Evolutionary conservation across 345 rosid species (phyloP), one percentile per base, ranked within the genome.

Genomic region (Excoecaria cochinchinensis): DNA sequence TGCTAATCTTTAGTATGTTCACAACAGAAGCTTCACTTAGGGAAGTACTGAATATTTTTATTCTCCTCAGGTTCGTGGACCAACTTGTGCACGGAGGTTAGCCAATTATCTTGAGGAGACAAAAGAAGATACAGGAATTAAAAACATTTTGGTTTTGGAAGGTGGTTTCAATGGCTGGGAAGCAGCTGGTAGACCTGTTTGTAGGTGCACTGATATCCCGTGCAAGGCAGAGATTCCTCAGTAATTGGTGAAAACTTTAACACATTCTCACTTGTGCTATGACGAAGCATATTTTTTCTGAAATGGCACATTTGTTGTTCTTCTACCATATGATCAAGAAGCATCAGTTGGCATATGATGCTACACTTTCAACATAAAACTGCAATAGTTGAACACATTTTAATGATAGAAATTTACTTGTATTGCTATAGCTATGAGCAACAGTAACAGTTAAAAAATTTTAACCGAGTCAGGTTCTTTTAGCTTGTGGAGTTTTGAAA

Each of bases 151-250:
- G 79, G 87, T 92, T 36, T 79, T 94, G 77, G 96, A 94, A 60
- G 90, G 88, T 0, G 98, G 97, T 76, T 94, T 87, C 81, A 92
- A 92, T 71, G 97, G 94, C 25, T 92, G 97, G 97, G 93, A 89
- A 86, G 87, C 95, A 79, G 84, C 97, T 69, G 97, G 97, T 12
- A 85, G 78, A 80, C 97, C 97, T 19, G 87, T 90, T 70, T 95
- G 99, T 71, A 92, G 83, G 72, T 95, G 97, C 84, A 83, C 81
- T 4, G 88, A 86, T 3, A 12, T 77, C 58, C 91, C 97, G 4
- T 95, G 97, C 78, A 90, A 90, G 83, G 89, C 76, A 14, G 85
- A 80, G 56, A 71, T 74, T 73, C 70, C 81, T 38, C 38, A 62
- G 64, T 78, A 59, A 69, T 59, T 60, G 48, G 48, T 44, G 7